Evolutionary conservation across 768 basidiomycete genomes (phyloP).

Genomic region (Trametes villosa): DNA sequence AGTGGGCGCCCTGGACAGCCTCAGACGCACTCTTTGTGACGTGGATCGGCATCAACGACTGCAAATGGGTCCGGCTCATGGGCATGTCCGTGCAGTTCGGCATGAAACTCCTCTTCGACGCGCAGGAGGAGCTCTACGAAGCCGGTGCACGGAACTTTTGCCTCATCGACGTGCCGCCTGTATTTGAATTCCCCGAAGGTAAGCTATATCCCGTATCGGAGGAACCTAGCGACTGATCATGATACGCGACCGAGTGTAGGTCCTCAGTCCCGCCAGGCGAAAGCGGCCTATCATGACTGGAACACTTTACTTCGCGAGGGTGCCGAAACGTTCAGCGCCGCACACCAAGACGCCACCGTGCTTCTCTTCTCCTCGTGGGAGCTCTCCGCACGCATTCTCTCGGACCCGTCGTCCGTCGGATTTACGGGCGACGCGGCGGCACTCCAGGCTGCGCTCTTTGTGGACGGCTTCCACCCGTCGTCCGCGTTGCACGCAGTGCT

Average conservation of each 20-base stretch:
- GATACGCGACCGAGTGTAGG: neutral
- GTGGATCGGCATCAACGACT: conserved; percentile 71
- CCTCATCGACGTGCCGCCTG: conserved; percentile 61
- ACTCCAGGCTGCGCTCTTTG: conserved; percentile 50
- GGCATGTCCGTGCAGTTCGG: conserved; percentile 6
- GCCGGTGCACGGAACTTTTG: conserved; percentile 53
- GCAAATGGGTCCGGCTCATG: conserved; percentile 41
- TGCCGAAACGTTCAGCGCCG: conserved; percentile 40
- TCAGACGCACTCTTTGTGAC: conserved; percentile 43
- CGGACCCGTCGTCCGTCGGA: conserved; percentile 45
- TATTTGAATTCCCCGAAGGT: conserved; percentile 48
- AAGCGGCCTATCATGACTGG: conserved; percentile 40
- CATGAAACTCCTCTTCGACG: conserved; percentile 42
- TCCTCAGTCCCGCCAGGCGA: neutral
- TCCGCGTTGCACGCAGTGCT: conserved; percentile 52
- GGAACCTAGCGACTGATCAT: neutral
- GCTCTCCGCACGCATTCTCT: conserved; percentile 50
- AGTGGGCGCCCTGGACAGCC: conserved; percentile 27
- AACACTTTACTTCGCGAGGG: conserved; percentile 44
- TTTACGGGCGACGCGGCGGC: conserved; percentile 40
- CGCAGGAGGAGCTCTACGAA: conserved; percentile 52
- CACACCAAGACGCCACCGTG: conserved; percentile 49
- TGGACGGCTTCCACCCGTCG: conserved; percentile 56
- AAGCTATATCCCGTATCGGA: no score
- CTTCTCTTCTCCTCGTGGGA: conserved; percentile 53